Evolutionary conservation across 73 alveolate species (phyloP).

Genomic region (Stentor roeselii): DNA sequence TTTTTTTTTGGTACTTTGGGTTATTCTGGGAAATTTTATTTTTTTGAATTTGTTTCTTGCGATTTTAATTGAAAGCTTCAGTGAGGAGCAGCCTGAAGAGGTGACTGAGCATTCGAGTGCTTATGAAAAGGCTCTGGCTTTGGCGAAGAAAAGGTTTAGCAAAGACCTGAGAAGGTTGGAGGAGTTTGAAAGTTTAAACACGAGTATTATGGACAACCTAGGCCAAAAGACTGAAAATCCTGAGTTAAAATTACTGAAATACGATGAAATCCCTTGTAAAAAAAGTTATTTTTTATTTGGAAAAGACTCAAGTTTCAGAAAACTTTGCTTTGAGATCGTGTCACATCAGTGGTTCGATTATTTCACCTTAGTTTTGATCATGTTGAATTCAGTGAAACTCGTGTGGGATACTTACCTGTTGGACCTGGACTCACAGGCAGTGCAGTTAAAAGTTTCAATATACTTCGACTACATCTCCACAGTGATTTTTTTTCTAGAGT

Average conservation of each 20-base stretch:
- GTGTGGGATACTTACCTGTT: slow-evolving; percentile 81
- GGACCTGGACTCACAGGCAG: slow-evolving; percentile 2
- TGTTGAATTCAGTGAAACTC: slow-evolving; percentile 76
- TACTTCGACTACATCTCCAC: slow-evolving; percentile 76
- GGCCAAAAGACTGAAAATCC: slow-evolving; percentile 27
- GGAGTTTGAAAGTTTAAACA: background rate
- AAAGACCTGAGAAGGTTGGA: background rate
- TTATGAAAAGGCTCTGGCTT: background rate
- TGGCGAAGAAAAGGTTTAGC: background rate
- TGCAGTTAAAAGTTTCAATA: background rate
- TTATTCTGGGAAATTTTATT: slow-evolving; percentile 89
- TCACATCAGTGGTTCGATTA: slow-evolving; percentile 69
- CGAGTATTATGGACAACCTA: slow-evolving; percentile 13
- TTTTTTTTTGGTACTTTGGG: slow-evolving; percentile 85
- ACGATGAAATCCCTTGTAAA: background rate
- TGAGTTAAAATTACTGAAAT: background rate
- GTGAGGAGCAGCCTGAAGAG: slow-evolving; percentile 14
- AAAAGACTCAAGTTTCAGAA: slow-evolving; percentile 72
- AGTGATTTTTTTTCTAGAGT: slow-evolving; percentile 10
- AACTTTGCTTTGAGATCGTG: slow-evolving; percentile 55
- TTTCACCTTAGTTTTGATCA: slow-evolving; percentile 66
- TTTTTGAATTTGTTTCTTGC: slow-evolving; percentile 90
- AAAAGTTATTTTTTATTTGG: slow-evolving; percentile 62
- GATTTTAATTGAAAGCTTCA: slow-evolving; percentile 81
- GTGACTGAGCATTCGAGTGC: background rate